Evolutionary conservation across 108 stramenopile species (phyloP).

Genomic region (Cyclotella kingstonii): DNA sequence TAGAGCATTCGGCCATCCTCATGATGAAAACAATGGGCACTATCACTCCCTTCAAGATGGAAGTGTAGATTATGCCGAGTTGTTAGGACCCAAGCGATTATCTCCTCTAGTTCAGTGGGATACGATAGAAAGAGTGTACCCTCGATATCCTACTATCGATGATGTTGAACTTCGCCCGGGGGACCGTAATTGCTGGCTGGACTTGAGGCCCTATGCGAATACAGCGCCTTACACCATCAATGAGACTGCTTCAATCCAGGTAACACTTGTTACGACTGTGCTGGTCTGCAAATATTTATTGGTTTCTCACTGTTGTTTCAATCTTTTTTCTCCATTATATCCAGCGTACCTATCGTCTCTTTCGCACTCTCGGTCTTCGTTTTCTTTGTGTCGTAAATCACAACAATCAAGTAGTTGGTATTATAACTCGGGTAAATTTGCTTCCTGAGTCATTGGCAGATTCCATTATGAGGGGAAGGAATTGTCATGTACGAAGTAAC

Average conservation of each 20-base stretch:
- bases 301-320: neutral
- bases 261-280: slow-evolving; percentile 6
- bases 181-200: slow-evolving; percentile 89
- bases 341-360: slow-evolving; percentile 90
- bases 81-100: slow-evolving; percentile 65
- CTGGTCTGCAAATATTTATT: neutral
- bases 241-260: slow-evolving; percentile 87
- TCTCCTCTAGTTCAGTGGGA: slow-evolving; percentile 92
- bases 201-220: slow-evolving; percentile 96
- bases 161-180: slow-evolving; percentile 75
- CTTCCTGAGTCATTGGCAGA: slow-evolving; percentile 75
- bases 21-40: slow-evolving; percentile 66
- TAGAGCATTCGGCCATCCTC: slow-evolving; percentile 82
- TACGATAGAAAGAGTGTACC: slow-evolving; percentile 93
- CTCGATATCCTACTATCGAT: slow-evolving; percentile 88
- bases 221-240: slow-evolving; percentile 94
- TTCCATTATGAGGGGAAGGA: slow-evolving; percentile 77
- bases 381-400: slow-evolving; percentile 93
- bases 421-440: slow-evolving; percentile 84
- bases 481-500: slow-evolving; percentile 52
- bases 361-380: slow-evolving; percentile 94
- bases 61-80: slow-evolving; percentile 46
- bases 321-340: neutral
- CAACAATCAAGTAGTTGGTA: slow-evolving; percentile 89
- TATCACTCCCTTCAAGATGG: slow-evolving; percentile 48